A percentile compares a stretch with the other conserved stretches of the same genome.
Evolutionary conservation across 176 grass and related monocot species (phyloP).

Genomic region (Raddia distichophylla): DNA sequence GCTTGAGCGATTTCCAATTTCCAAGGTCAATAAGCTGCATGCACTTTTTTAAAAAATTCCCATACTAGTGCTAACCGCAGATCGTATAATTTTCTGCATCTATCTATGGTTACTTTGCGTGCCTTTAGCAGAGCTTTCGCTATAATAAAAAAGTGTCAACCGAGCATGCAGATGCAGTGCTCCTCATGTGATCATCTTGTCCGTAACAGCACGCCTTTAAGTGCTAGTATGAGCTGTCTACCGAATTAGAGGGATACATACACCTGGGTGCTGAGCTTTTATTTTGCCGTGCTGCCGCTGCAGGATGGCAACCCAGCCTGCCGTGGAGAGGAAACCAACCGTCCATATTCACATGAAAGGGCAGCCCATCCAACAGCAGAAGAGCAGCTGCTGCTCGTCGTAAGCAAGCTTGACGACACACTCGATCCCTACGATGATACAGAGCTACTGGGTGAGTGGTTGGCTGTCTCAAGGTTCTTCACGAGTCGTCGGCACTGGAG

Average conservation of each 20-base stretch:
- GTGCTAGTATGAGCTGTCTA: neutral
- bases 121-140: neutral
- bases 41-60: neutral
- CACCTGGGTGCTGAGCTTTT: constrained; percentile 5
- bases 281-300: constrained; percentile 25
- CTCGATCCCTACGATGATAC: neutral
- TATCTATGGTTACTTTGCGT: constrained; percentile 22
- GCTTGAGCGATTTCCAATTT: neutral
- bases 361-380: constrained; percentile 75
- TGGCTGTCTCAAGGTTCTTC: constrained; percentile 12
- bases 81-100: constrained; percentile 3
- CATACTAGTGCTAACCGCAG: neutral
- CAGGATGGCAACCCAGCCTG: constrained; percentile 75
- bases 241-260: neutral
- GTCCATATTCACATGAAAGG: constrained; percentile 75
- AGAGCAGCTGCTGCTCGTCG: constrained; percentile 78
- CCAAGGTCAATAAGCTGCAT: neutral
- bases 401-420: constrained; percentile 1
- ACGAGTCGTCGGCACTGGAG: neutral
- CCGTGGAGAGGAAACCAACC: constrained; percentile 56
- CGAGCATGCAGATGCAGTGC: neutral
- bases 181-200: neutral
- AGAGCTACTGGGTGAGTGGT: neutral
- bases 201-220: neutral
- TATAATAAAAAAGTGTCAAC: neutral